Percentiles rank a stretch among this genome's conserved stretches.
Evolutionary conservation across 768 basidiomycete genomes (phyloP).

Genomic region (Cyathus striatus): DNA sequence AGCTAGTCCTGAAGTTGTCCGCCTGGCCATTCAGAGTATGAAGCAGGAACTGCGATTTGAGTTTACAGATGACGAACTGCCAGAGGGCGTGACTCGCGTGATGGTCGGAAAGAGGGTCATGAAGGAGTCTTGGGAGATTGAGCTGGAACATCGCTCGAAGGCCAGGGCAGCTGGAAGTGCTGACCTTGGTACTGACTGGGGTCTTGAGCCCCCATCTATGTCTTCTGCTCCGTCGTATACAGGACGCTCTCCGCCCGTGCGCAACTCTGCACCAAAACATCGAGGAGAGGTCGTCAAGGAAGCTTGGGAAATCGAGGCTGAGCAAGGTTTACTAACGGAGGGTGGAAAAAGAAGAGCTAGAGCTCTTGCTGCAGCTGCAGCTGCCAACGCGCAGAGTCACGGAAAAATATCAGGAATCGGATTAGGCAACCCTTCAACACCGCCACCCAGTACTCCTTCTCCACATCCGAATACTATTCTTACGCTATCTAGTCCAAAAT

Average conservation of each 20-base stretch:
- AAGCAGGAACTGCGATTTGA: conserved; percentile 52
- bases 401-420: conserved; percentile 13
- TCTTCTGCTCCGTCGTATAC: conserved; percentile 6
- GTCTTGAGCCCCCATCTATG: too few species aligned
- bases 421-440: conserved; percentile 14
- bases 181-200: not conserved
- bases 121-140: conserved; percentile 78
- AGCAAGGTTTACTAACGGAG: conserved; percentile 70
- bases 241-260: conserved; percentile 4
- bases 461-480: conserved; percentile 10
- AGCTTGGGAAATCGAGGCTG: conserved; percentile 77
- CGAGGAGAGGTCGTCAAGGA: conserved; percentile 48
- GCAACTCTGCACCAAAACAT: conserved; percentile 8
- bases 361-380: conserved; percentile 39
- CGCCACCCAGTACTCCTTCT: conserved; percentile 10
- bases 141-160: conserved; percentile 53
- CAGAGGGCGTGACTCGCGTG: conserved; percentile 46
- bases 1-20: conserved; percentile 41
- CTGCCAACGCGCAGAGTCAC: conserved; percentile 11
- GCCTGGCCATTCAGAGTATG: conserved; percentile 39
- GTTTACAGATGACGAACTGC: conserved; percentile 46
- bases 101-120: conserved; percentile 66
- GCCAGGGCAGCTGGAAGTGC: conserved; percentile 16
- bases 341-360: conserved; percentile 65
- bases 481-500: conserved; percentile 49